Evolutionary conservation across 192 early-diverging fungal species (phyloP).

Genomic region (Endogone sp.): DNA sequence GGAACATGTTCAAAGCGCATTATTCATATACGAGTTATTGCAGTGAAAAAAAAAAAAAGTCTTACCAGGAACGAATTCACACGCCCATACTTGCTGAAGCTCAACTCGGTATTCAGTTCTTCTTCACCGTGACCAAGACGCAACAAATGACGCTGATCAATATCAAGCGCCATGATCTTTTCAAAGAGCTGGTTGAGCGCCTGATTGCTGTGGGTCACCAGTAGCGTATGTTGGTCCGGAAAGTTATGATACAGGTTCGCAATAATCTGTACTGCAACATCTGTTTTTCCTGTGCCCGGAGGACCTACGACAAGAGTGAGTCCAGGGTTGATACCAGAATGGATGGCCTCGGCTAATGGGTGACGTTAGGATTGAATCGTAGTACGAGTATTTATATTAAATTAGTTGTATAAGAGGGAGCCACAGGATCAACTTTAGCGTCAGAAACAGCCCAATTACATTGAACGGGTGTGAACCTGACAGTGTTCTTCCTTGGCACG

Average conservation of each 20-base stretch:
- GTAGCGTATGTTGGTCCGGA: slow-evolving; percentile 84
- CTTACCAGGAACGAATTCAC: slow-evolving; percentile 79
- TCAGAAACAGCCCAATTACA: too few species aligned
- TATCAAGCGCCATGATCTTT: slow-evolving; percentile 88
- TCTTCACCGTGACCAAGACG: slow-evolving; percentile 95
- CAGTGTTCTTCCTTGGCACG: slow-evolving; percentile 59
- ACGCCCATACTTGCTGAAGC: slow-evolving; percentile 91
- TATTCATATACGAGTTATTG: too few species aligned
- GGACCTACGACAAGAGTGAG: slow-evolving; percentile 95
- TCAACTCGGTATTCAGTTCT: slow-evolving; percentile 74
- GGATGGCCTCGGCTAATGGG: slow-evolving; percentile 71
- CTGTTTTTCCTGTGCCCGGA: slow-evolving; percentile 98
- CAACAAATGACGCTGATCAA: slow-evolving; percentile 90
- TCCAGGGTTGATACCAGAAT: slow-evolving; percentile 79
- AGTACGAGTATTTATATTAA: not conserved
- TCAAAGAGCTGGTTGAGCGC: slow-evolving; percentile 99
- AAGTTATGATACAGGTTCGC: slow-evolving; percentile 92
- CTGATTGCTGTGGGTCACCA: slow-evolving; percentile 96
- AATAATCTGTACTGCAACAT: slow-evolving; percentile 95
- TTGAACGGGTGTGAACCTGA: slow-evolving; percentile 86
- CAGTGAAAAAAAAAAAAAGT: slow-evolving; percentile 5
- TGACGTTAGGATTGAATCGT: not conserved
- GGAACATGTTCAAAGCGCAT: not conserved
- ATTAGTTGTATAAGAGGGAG: not conserved
- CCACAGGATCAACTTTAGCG: too few species aligned